Conservation (phyloP, 2,329 filamentous ascomycete species). For the Fusarium multiceps region DNA sequence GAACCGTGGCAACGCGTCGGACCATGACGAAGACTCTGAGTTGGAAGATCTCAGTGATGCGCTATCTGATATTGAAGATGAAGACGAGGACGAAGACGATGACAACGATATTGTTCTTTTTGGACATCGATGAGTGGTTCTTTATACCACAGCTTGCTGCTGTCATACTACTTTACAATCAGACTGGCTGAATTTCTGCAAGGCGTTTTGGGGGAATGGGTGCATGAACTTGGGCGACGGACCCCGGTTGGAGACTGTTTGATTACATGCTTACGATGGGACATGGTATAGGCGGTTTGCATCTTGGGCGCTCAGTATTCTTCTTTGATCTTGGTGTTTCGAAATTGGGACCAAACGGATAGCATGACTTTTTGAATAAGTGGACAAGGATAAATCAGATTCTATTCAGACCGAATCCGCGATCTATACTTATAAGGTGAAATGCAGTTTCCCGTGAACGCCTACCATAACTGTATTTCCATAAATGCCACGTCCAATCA, state of each 20-base stretch:
- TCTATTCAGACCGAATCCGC: constrained; percentile 10
- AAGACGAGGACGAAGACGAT: constrained; percentile 64
- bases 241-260: constrained; percentile 23
- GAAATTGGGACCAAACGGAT: constrained; percentile 15
- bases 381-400: constrained; percentile 10
- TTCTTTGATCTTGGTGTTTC: constrained; percentile 2
- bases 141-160: constrained; percentile 7
- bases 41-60: constrained; percentile 57
- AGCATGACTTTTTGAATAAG: constrained; percentile 19
- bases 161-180: constrained; percentile 1
- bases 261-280: constrained; percentile 21
- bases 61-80: constrained; percentile 56
- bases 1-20: constrained; percentile 59
- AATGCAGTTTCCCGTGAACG: constrained; percentile 25
- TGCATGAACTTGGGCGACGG: constrained; percentile 27
- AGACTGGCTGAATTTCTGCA: constrained; percentile 31
- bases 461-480: constrained; percentile 7
- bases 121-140: constrained; percentile 58
- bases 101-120: constrained; percentile 63
- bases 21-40: constrained; percentile 61
- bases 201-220: constrained; percentile 35
- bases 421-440: background rate
- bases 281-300: constrained; percentile 20
- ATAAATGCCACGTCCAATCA: background rate
- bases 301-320: constrained; percentile 31